These are phyloP conservation scores for Amanita muscaria DNA, from an alignment of 768 basidiomycete genomes.

Conservation along the genomic window DNA sequence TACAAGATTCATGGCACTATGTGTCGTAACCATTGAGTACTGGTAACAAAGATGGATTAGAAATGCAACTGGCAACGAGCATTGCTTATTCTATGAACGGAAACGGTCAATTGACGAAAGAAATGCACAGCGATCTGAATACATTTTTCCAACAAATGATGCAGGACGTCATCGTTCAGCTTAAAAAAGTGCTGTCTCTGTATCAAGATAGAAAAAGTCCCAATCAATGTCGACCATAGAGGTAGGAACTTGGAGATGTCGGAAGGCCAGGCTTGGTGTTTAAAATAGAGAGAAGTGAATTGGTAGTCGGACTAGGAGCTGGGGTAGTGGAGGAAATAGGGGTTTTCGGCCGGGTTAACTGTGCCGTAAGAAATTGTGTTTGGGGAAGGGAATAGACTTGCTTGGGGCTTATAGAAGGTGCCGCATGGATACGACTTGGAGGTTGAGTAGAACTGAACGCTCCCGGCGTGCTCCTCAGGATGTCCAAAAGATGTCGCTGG, in stretches of 20 bases:
- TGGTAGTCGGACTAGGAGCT: constrained; percentile 6
- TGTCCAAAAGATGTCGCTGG: constrained; percentile 38
- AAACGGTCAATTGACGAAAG: background rate
- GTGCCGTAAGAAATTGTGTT: background rate
- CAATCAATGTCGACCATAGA: background rate
- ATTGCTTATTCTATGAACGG: constrained; percentile 5
- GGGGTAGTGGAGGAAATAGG: background rate
- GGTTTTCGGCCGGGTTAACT: background rate
- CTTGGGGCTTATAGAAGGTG: background rate
- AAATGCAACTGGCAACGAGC: background rate
- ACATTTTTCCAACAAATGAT: constrained; percentile 2
- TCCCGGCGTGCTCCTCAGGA: constrained; percentile 18
- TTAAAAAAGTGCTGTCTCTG: background rate
- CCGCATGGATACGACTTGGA: constrained; percentile 1
- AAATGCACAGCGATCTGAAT: constrained; percentile 3
- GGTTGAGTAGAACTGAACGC: constrained; percentile 11
- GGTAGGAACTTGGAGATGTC: background rate
- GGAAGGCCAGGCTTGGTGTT: constrained; percentile 4
- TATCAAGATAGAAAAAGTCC: background rate
- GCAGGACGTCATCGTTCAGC: background rate
- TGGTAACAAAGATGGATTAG: background rate
- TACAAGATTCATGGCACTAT: constrained; percentile 8
- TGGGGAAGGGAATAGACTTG: background rate
- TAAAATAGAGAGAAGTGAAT: constrained; percentile 10
- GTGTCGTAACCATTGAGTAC: background rate